A percentile compares a stretch with the other conserved stretches of the same genome.
These are phyloP conservation scores for Grifola frondosa DNA, from an alignment of 1,284 basidiomycete genomes.

Conservation along the genomic window DNA sequence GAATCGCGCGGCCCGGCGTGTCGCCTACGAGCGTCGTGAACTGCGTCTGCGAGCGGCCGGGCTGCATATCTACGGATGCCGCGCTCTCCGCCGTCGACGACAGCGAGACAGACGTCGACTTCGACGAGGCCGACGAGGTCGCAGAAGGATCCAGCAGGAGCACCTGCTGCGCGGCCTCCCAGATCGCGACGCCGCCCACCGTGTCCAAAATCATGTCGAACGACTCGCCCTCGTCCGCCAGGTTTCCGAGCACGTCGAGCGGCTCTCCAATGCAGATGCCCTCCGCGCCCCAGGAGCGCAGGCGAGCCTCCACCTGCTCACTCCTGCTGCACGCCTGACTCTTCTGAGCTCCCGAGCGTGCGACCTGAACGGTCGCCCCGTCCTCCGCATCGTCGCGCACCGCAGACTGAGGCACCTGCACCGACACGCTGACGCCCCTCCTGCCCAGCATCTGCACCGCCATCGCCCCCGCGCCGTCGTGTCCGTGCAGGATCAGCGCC, in stretches of 20 bases:
- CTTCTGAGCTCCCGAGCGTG: slow-evolving; percentile 4
- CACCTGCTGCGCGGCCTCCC: slow-evolving; percentile 68
- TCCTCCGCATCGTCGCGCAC: slow-evolving; percentile 22
- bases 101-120: slow-evolving; percentile 13
- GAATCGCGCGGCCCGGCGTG: slow-evolving; percentile 56
- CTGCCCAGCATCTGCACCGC: slow-evolving; percentile 71
- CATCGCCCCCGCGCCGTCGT: slow-evolving; percentile 74
- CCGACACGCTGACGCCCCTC: slow-evolving; percentile 65
- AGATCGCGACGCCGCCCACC: slow-evolving; percentile 72
- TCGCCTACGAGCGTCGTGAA: slow-evolving; percentile 80
- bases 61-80: slow-evolving; percentile 1
- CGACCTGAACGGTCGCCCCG: slow-evolving; percentile 6
- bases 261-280: slow-evolving; percentile 64
- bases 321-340: slow-evolving; percentile 11
- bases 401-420: slow-evolving; percentile 57
- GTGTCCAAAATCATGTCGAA: slow-evolving; percentile 84
- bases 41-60: slow-evolving; percentile 39
- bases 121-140: slow-evolving; percentile 14
- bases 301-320: slow-evolving; percentile 50
- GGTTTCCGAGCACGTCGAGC: slow-evolving; percentile 51
- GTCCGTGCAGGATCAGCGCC: slow-evolving; percentile 71
- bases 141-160: slow-evolving; percentile 36
- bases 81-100: slow-evolving; percentile 13
- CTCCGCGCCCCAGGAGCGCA: slow-evolving; percentile 62
- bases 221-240: slow-evolving; percentile 53